Evolutionary conservation across 1,139 yeast species (phyloP).

Genomic region (Tardiomyces blankii): DNA sequence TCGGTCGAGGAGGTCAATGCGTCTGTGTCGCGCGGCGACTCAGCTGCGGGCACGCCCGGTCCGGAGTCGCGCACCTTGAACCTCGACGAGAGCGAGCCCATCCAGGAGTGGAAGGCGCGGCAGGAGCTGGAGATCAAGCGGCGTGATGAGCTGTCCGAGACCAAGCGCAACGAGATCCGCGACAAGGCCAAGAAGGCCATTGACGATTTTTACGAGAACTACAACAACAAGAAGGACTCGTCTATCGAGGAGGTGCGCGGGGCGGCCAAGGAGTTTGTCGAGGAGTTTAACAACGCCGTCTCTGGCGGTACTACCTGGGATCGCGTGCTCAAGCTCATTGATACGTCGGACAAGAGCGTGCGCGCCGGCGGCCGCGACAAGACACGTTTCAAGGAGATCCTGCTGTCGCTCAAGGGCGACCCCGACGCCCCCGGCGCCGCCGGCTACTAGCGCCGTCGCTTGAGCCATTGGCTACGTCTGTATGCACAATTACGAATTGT

Average conservation of each 20-base stretch:
- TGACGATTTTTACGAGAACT: conserved; percentile 90
- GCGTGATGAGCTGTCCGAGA: conserved; percentile 63
- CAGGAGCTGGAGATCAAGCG: conserved; percentile 71
- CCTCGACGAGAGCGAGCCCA: conserved; percentile 24
- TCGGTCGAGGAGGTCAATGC: conserved; percentile 36
- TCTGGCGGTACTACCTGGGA: conserved; percentile 77
- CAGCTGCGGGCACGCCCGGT: conserved; percentile 12
- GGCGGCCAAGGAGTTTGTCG: conserved; percentile 56
- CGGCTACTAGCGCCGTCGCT: conserved; percentile 38
- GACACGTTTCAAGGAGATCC: conserved; percentile 56
- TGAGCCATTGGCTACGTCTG: neutral
- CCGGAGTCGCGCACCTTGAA: conserved; percentile 14
- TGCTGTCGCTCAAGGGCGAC: conserved; percentile 57
- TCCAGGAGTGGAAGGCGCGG: conserved; percentile 71
- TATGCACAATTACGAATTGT: neutral
- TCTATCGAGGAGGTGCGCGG: conserved; percentile 55
- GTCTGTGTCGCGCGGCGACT: conserved; percentile 1
- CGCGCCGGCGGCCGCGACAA: conserved; percentile 48
- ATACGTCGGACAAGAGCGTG: conserved; percentile 31
- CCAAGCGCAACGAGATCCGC: conserved; percentile 57
- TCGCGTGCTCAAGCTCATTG: conserved; percentile 48
- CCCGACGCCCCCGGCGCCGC: conserved; percentile 65
- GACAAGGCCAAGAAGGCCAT: conserved; percentile 76
- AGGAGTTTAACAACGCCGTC: conserved; percentile 70
- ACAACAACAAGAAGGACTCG: conserved; percentile 75